Evolutionary conservation across 805 yeast genomes (phyloP).

Genomic region (Cyberlindnera saturnus): DNA sequence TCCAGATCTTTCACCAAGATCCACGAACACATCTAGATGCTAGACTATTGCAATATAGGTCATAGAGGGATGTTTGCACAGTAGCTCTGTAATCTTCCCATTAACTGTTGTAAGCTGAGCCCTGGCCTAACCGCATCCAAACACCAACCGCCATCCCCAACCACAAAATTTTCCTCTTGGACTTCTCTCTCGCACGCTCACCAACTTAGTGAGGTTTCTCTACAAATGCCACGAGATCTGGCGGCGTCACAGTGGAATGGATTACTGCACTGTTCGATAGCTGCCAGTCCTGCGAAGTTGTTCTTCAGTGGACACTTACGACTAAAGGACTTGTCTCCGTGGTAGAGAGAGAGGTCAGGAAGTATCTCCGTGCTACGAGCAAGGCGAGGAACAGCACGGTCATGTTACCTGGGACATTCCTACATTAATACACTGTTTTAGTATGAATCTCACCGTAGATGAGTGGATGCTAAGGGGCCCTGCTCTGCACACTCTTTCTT

Average conservation of each 20-base stretch:
- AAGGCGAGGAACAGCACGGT: constrained; percentile 17
- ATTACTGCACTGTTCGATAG: constrained; percentile 1
- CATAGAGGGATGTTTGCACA: too few species aligned
- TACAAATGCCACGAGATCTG: background rate
- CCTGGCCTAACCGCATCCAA: too few species aligned
- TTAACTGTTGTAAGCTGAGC: too few species aligned
- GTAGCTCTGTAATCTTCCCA: too few species aligned
- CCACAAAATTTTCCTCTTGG: background rate
- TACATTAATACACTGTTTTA: background rate
- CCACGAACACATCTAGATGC: constrained; percentile 1
- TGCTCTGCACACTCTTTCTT: background rate
- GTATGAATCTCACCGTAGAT: background rate
- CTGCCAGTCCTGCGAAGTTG: background rate
- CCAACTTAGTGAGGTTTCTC: background rate
- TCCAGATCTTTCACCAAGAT: constrained; percentile 13
- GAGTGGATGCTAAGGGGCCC: background rate
- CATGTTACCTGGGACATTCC: constrained; percentile 13
- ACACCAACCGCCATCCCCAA: background rate
- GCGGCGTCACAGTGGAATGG: constrained; percentile 1
- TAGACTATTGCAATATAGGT: background rate
- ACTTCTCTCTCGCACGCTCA: background rate
- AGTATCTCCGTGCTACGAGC: constrained; percentile 19
- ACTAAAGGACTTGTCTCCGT: background rate
- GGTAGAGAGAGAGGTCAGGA: constrained; percentile 12
- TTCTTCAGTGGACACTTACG: background rate